Evolutionary conservation across 2,329 filamentous ascomycete species (phyloP), one percentile per base, ranked within the genome.

Genomic region (Cordyceps cicadae): DNA sequence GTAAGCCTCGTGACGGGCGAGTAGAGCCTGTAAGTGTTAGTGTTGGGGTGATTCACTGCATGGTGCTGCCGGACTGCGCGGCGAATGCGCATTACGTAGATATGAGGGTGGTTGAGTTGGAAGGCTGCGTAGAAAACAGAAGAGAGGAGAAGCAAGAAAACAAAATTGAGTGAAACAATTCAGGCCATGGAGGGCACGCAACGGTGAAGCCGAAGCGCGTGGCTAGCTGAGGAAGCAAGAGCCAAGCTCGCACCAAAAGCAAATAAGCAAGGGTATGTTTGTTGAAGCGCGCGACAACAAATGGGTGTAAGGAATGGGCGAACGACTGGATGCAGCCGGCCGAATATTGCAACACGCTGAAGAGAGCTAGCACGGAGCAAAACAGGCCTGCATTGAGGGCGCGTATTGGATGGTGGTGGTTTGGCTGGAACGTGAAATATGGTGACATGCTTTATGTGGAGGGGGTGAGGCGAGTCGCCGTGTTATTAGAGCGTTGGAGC

Each of bases 1-100:
- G 75, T 96, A 97, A 62, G 89, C 86, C 79, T 97, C 92, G 82
- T 99, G 92, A 68, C 93, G 88, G 65, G 88, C 86, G 48, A 99
- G 85, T 61, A 99, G 81, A 63, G 92, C 92, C 94, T 97, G 86
- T 62, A 39, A 8, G 32, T 17, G 51, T 60, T 21, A 60, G 51
- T 21, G 26, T 9, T 17, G 39, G 15, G 39, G 15, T 49, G 43
- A 29, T 60, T 60, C 43, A 60, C 41, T 26, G 50, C 58, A 60
- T 60, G 5, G 9, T 49, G 58, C 21, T 26, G 26, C n/a, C 41
- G 29, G 17, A 41, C 5, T 7, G 15, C 19, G 26, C 29, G 39
- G 26, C 45, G 34, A 50, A 43, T 51, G 34, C 12, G 46, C 29
- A 51, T 41, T 6, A 14, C 14, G n/a, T n/a, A 15, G 8, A 14